A percentile compares a stretch with the other conserved stretches of the same genome.
phyloP scores from a whole-genome alignment of 2,329 filamentous ascomycete genomes.

The Paramyrothecium sp. region DNA sequence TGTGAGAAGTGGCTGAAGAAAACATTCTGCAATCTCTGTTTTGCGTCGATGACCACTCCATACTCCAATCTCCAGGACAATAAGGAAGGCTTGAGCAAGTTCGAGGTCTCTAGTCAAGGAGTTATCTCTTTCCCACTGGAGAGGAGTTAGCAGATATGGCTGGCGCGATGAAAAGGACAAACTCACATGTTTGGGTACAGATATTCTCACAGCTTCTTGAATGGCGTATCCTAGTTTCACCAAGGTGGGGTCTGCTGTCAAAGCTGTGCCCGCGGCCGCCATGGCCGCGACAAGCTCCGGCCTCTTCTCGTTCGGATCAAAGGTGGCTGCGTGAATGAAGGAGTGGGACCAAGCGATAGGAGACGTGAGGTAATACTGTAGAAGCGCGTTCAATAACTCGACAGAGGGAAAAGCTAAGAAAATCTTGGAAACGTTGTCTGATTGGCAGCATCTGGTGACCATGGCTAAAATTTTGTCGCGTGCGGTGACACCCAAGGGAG shows the following conservation, averaged over 20 bases:
- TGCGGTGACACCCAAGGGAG: constrained; percentile 13
- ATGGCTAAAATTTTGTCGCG: constrained; percentile 27
- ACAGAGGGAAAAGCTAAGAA: constrained; percentile 37
- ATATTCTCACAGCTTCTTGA: constrained; percentile 30
- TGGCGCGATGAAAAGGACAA: neutral
- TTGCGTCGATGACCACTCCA: constrained; percentile 37
- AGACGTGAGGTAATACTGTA: constrained; percentile 33
- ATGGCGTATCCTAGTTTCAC: constrained; percentile 38
- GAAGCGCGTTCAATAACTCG: constrained; percentile 33
- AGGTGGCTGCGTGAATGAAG: constrained; percentile 34
- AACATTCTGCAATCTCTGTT: constrained; percentile 37
- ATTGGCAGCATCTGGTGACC: constrained; percentile 23
- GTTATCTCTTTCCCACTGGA: constrained; percentile 32
- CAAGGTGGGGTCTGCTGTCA: constrained; percentile 33
- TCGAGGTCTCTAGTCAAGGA: constrained; percentile 25
- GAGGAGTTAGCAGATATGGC: neutral
- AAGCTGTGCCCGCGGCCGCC: constrained; percentile 32
- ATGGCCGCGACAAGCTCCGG: constrained; percentile 35
- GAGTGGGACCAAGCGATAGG: constrained; percentile 22
- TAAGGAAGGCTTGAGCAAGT: constrained; percentile 29
- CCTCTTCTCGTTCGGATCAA: constrained; percentile 31
- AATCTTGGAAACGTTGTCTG: constrained; percentile 19
- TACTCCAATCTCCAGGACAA: constrained; percentile 28
- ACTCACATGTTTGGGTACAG: constrained; percentile 14
- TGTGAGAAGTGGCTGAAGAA: constrained; percentile 31